Conservation (phyloP, 108 stramenopile species). For the Pseudonitzschia multiseries region DNA sequence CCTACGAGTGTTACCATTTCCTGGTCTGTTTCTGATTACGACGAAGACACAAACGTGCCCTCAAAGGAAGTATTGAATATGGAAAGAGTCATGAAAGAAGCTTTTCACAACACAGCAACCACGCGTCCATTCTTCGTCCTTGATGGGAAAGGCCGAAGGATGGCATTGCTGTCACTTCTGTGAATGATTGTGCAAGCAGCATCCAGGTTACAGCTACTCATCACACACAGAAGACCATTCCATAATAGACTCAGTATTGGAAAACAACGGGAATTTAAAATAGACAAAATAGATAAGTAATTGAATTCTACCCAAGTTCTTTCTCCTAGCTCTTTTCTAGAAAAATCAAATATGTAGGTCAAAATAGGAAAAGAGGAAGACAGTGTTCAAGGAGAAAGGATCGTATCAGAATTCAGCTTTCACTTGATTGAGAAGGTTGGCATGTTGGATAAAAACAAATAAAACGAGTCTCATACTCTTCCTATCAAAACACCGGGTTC, state of each 20-base stretch:
- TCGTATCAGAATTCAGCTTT: background rate
- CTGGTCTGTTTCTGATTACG: background rate
- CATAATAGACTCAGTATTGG: too few relatives aligned
- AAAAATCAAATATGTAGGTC: background rate
- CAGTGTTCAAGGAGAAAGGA: background rate
- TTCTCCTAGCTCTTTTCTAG: too few relatives aligned
- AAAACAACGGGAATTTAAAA: too few relatives aligned
- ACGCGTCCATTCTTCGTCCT: constrained; percentile 11
- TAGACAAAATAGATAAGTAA: too few relatives aligned
- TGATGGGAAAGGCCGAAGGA: constrained; percentile 11
- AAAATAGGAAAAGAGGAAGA: background rate
- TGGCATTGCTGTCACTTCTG: constrained; percentile 5
- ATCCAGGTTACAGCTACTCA: too few relatives aligned
- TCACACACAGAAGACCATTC: too few relatives aligned
- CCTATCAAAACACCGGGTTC: constrained; percentile 48
- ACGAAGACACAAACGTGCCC: background rate
- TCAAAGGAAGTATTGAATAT: background rate
- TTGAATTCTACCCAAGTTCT: too few relatives aligned
- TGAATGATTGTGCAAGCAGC: background rate
- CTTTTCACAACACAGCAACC: background rate
- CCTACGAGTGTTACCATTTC: background rate
- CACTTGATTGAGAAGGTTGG: background rate
- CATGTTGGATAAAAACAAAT: background rate
- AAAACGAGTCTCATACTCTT: constrained; percentile 40
- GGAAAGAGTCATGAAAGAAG: background rate